Evolutionary conservation across 2,329 filamentous ascomycete species (phyloP).

Genomic region (Didymella segeticola): DNA sequence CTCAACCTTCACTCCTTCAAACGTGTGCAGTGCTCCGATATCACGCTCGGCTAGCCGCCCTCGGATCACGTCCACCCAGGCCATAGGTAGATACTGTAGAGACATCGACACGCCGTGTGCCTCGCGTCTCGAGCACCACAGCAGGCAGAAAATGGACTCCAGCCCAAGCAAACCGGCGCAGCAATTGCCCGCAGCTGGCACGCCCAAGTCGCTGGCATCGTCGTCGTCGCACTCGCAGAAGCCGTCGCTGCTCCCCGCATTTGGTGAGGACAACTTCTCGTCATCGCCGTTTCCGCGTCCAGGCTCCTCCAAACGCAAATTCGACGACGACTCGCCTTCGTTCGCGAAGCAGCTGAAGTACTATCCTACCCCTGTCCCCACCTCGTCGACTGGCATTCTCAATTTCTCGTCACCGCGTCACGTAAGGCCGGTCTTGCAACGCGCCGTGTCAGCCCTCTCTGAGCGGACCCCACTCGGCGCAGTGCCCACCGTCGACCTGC

Average conservation of each 20-base stretch:
- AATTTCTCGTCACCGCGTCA: slow-evolving; percentile 74
- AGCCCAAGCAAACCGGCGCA: slow-evolving; percentile 34
- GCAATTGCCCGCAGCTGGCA: slow-evolving; percentile 37
- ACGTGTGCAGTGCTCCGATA: slow-evolving; percentile 30
- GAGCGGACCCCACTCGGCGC: slow-evolving; percentile 84
- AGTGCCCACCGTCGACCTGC: slow-evolving; percentile 82
- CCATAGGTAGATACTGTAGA: too few relatives aligned
- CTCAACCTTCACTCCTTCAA: slow-evolving; percentile 22
- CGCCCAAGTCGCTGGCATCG: slow-evolving; percentile 30
- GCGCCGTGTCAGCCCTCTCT: slow-evolving; percentile 66
- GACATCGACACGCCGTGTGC: slow-evolving; percentile 37
- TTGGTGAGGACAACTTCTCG: slow-evolving; percentile 70
- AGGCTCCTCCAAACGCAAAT: slow-evolving; percentile 70
- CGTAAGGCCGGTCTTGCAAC: slow-evolving; percentile 61
- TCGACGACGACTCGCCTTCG: slow-evolving; percentile 56
- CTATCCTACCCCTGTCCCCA: slow-evolving; percentile 93
- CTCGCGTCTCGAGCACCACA: slow-evolving; percentile 34
- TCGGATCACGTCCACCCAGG: slow-evolving; percentile 36
- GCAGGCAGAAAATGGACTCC: slow-evolving; percentile 42
- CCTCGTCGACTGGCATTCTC: slow-evolving; percentile 89
- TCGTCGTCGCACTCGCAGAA: slow-evolving; percentile 58
- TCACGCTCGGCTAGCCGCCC: slow-evolving; percentile 27
- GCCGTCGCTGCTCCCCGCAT: slow-evolving; percentile 76
- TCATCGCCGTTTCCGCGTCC: slow-evolving; percentile 75
- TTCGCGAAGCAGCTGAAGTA: slow-evolving; percentile 63